phyloP scores from a whole-genome alignment of 306 rosid genomes.

The Rubus idaeus region DNA sequence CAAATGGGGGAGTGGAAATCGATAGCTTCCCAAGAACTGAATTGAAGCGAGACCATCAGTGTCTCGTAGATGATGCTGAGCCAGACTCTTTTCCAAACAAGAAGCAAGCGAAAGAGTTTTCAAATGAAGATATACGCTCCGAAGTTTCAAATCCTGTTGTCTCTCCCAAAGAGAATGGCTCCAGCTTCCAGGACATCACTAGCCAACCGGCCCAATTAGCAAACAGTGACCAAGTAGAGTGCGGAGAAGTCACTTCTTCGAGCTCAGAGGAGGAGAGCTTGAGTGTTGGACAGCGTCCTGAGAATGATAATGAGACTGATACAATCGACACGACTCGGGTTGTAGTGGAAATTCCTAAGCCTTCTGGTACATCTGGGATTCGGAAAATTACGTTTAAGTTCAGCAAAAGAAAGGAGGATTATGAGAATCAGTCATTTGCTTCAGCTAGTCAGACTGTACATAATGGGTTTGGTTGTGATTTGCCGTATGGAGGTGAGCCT shows the following conservation, averaged over 20 bases:
- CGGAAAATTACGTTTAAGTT: constrained; percentile 87
- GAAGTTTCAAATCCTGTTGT: constrained; percentile 77
- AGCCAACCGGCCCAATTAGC: constrained; percentile 59
- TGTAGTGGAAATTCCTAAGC: constrained; percentile 83
- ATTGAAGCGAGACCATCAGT: constrained; percentile 66
- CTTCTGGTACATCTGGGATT: constrained; percentile 69
- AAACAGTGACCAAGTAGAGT: constrained; percentile 50
- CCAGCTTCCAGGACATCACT: constrained; percentile 65
- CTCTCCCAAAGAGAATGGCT: constrained; percentile 57
- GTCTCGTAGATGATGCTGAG: constrained; percentile 46
- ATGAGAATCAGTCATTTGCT: constrained; percentile 26
- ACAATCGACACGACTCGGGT: constrained; percentile 50
- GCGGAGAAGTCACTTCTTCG: constrained; percentile 72
- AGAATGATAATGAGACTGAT: constrained; percentile 35
- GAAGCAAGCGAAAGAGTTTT: constrained; percentile 74
- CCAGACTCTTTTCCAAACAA: constrained; percentile 45
- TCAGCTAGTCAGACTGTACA: constrained; percentile 14
- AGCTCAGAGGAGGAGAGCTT: constrained; percentile 56
- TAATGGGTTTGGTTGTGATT: constrained; percentile 21
- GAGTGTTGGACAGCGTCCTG: constrained; percentile 49
- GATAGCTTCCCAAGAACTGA: constrained; percentile 41
- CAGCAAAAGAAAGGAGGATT: constrained; percentile 79
- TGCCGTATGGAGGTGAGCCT: constrained; percentile 31
- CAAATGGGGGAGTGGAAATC: constrained; percentile 46
- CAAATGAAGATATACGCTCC: constrained; percentile 80